Conservation (phyloP, 106 monocot species). For the Dendrobium officinale region DNA sequence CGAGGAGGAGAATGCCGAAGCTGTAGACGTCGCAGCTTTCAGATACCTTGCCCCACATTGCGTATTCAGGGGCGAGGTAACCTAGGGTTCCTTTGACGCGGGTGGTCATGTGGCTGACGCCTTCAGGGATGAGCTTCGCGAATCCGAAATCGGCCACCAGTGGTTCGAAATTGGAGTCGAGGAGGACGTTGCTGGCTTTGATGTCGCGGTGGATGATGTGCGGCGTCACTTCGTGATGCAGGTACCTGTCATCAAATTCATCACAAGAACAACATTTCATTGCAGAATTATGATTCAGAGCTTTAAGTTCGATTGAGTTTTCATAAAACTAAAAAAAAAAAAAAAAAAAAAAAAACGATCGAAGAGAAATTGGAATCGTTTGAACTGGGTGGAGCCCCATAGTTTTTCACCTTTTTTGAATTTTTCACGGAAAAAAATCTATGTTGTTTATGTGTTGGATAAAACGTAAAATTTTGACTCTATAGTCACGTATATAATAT, state of each 20-base stretch:
- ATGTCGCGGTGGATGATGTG: conserved; percentile 55
- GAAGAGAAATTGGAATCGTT: no score
- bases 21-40: conserved; percentile 38
- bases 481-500: no score
- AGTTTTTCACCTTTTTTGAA: no score
- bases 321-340: no score
- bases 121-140: conserved; percentile 41
- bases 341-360: no score
- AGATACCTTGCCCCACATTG: conserved; percentile 39
- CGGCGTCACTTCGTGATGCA: conserved; percentile 33
- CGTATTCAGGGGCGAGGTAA: conserved; percentile 41
- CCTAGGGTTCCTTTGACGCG: conserved; percentile 35
- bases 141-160: conserved; percentile 47
- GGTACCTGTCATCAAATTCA: conserved; percentile 18
- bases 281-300: no score
- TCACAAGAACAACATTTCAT: no score
- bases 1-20: conserved; percentile 51
- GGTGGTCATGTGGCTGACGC: conserved; percentile 26
- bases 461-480: no score
- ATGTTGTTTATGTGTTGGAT: no score
- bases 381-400: no score
- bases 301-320: no score
- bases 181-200: conserved; percentile 56
- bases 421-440: no score
- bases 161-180: conserved; percentile 33